Base-by-base conservation (phyloP, 352 stramenopile species). In the Pythium pyrilobum region DNA sequence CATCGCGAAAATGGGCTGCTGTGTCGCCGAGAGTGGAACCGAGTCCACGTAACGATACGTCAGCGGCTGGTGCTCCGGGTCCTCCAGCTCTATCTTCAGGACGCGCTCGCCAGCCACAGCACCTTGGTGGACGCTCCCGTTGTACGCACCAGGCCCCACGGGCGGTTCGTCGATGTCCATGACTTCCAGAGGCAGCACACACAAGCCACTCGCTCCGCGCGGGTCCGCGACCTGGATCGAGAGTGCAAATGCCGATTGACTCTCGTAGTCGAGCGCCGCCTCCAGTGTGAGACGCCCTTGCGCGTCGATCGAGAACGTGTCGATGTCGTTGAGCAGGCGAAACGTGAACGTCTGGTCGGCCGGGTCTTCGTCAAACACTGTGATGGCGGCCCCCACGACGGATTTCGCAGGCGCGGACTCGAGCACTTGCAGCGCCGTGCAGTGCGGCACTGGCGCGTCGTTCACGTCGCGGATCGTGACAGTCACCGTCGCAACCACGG, bases 131-230 rank as follows among this genome's bases (percentile, higher is more conserved):
- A 79, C 44, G 0, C 64, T 70, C 31, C 64, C 64, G 23, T 67
- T 74, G 49, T 72, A 77, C 31, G 38, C 25, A 10, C 32, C 60
- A 21, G 52, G 28, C 3, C 74, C 74, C 18, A 51, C 39, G 0
- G 74, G 74, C 6, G 62, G 46, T 36, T 84, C 74, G 28, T 84
- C 46, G 2, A 71, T 53, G 43, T 84, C 69, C 5, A 66, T 33
- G 2, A 84, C 60, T 11, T 81, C 64, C 1, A 84, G 21, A 8
- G 64, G 41, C 38, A 65, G 24, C 3, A 71, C 53, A 23, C 74
- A 84, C 7, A 46, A 47, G 15, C 56, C 62, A n/a, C 52, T 80
- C 7, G 76, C 59, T 32, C 66, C 69, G 24, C 61, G 36, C 4
- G 37, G 25, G 31, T 84, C 74, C 10, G 32, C 55, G 6, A 52